Evolutionary conservation across 371 early-diverging fungal genomes (phyloP), one percentile per base, ranked within the genome.

Genomic region (Lichtheimia corymbifera): DNA sequence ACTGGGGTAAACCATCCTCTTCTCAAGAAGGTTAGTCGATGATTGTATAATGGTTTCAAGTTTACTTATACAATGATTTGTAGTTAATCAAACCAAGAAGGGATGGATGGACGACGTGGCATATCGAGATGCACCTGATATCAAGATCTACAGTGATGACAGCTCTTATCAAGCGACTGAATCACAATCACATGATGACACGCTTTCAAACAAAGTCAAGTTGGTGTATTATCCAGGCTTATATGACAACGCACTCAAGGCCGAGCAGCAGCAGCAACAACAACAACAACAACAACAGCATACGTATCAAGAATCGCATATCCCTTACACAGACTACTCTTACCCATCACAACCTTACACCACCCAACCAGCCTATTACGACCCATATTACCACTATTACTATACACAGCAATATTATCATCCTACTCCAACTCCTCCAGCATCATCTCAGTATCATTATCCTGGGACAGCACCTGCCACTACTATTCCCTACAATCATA

Each of bases 121-220:
- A 4, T 56, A 44, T 25, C 20, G 43, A 13, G n/a, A 56, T 28
- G 43, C 14, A 9, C 24, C 44, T 6, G 57, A 56, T n/a, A 22
- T 56, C 7, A 45, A 44, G 45, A 45, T 56, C 43, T 56, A 44
- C 25, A 25, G 13, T 4, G 57, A 56, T 45, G 13, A 17, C 24
- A 20, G 7, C 30, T 54, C 41, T 6, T 54, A 54, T 41, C 41
- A 54, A 41, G 9, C 30, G n/a, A 41, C 30, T 22, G 47, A 45
- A 45, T 2, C 12, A 20, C 22, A 56, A n/a, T 18, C 41, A 5
- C 42, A 56, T 7, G n/a, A 18, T 20, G 45, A 42, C 3, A 18
- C 57, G 25, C 44, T 44, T 18, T 47, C 57, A 43, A 56, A 41
- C 14, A 22, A 56, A 44, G 57, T 56, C 45, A 56, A 56, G n/a